Conservation (phyloP, 1,139 yeast genomes). For the Sugiyamaella castrensis region DNA sequence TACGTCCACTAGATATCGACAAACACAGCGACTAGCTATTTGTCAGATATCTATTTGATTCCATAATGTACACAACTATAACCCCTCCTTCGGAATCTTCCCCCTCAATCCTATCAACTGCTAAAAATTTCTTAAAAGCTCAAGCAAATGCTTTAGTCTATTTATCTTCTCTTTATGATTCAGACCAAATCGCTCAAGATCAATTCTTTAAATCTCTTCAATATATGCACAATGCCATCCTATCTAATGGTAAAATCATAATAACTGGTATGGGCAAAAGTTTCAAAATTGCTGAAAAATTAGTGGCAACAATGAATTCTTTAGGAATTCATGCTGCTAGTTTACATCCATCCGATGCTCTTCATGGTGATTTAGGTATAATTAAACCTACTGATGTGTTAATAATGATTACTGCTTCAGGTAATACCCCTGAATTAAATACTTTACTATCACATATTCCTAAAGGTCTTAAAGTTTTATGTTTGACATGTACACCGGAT, state of each 20-base stretch:
- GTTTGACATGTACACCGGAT: conserved; percentile 57
- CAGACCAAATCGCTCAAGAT: conserved; percentile 46
- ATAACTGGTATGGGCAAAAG: conserved; percentile 85
- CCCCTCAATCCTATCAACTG: conserved; percentile 31
- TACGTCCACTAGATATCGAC: no score
- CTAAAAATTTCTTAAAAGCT: conserved; percentile 41
- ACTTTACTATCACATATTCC: conserved; percentile 60
- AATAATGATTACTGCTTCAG: conserved; percentile 73
- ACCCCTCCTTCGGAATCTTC: conserved; percentile 24
- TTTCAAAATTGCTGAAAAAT: conserved; percentile 69
- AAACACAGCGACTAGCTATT: no score
- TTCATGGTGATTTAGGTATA: conserved; percentile 86
- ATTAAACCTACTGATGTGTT: conserved; percentile 61
- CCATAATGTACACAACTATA: conserved; percentile 10
- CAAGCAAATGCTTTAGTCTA: conserved; percentile 48
- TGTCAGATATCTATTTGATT: no score
- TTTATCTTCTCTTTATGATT: conserved; percentile 43
- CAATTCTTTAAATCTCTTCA: conserved; percentile 52
- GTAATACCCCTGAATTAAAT: conserved; percentile 75
- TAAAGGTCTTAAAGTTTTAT: conserved; percentile 50
- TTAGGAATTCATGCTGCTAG: conserved; percentile 64
- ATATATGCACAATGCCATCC: conserved; percentile 49
- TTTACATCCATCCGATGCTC: conserved; percentile 82
- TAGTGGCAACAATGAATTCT: conserved; percentile 80
- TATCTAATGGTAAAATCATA: conserved; percentile 63